Conservation (phyloP, 2,329 filamentous ascomycete species). For the Alternaria arbusti region DNA sequence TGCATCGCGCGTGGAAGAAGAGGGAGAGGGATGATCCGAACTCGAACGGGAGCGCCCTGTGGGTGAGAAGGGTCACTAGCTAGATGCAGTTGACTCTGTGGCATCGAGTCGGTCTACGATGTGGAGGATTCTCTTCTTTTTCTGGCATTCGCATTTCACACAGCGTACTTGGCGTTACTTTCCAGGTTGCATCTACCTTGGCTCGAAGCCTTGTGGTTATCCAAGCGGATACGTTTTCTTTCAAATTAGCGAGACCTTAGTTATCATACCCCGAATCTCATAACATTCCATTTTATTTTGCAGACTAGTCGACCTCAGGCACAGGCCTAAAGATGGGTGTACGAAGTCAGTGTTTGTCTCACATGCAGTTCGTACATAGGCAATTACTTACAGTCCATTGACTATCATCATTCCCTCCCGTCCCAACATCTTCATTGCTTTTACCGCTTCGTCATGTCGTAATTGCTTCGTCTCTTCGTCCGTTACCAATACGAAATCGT, state of each 20-base stretch:
- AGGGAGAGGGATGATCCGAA: constrained; percentile 47
- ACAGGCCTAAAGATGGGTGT: constrained; percentile 57
- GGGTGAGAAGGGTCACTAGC: constrained; percentile 48
- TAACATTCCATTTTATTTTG: not conserved
- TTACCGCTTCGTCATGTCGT: constrained; percentile 69
- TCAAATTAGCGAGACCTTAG: not conserved
- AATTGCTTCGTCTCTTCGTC: constrained; percentile 71
- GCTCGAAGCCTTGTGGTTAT: not conserved
- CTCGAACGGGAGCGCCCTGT: constrained; percentile 42
- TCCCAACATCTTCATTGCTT: constrained; percentile 71
- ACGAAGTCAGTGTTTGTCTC: too few relatives aligned
- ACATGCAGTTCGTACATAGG: too few relatives aligned
- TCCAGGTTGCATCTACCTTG: not conserved
- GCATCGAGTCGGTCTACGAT: not conserved
- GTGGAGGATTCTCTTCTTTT: not conserved
- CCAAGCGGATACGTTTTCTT: not conserved
- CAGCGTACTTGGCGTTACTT: not conserved
- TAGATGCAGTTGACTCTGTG: not conserved
- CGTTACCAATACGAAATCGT: constrained; percentile 80
- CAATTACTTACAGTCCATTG: constrained; percentile 62
- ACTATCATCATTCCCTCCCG: constrained; percentile 71
- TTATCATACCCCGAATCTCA: not conserved
- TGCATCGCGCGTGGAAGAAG: constrained; percentile 50
- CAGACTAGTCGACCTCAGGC: constrained; percentile 65
- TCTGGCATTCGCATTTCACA: not conserved